Conservation (phyloP, 2,329 filamentous ascomycete species). For the Elsinoe batatas region DNA sequence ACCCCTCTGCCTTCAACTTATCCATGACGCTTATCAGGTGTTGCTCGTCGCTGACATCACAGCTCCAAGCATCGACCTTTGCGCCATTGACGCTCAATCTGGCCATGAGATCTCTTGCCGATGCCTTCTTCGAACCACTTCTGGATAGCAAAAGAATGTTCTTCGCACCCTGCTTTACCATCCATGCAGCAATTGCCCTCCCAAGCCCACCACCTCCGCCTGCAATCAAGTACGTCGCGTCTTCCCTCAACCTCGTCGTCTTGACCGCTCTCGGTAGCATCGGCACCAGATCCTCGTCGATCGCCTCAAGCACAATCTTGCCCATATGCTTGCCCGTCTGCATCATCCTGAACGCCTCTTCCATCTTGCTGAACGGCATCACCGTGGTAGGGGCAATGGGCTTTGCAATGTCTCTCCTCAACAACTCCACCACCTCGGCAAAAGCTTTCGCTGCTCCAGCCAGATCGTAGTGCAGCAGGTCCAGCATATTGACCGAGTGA, state of each 20-base stretch:
- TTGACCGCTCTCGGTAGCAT: not conserved
- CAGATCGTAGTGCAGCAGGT: conserved; percentile 5
- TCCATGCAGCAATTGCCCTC: conserved; percentile 15
- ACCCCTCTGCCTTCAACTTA: not conserved
- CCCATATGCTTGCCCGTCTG: conserved; percentile 19
- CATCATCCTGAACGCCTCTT: conserved; percentile 17
- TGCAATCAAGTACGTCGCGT: conserved; percentile 18
- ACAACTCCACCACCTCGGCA: conserved; percentile 17
- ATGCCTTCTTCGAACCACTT: not conserved
- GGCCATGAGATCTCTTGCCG: conserved; percentile 4
- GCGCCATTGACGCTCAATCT: conserved; percentile 9
- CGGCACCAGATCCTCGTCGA: not conserved
- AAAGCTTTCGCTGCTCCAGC: conserved; percentile 14
- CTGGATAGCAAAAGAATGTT: conserved; percentile 17
- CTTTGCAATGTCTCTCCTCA: conserved; percentile 17
- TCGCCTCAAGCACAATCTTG: conserved; percentile 17
- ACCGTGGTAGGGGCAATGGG: conserved; percentile 16
- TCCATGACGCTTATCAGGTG: not conserved
- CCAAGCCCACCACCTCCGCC: conserved; percentile 22
- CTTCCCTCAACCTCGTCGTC: not conserved
- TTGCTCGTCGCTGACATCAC: not conserved
- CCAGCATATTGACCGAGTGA: conserved; percentile 14
- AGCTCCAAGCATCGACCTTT: not conserved
- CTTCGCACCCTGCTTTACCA: conserved; percentile 18
- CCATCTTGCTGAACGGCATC: conserved; percentile 17